Conservation (phyloP, 306 rosid genomes). For the Alnus rubra region DNA sequence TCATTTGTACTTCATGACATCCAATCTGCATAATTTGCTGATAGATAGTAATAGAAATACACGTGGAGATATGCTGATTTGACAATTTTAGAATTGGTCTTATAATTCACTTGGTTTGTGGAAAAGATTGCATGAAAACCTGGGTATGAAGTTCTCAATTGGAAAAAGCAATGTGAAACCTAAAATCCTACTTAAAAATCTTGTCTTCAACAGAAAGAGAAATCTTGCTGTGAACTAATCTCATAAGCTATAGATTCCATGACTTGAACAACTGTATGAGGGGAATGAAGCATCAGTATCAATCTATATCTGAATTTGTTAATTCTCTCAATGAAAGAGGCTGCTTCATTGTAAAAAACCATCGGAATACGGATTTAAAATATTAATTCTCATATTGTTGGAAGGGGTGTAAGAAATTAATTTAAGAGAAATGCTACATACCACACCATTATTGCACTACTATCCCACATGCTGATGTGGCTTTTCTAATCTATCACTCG, state of each 20-base stretch:
- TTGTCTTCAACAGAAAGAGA: too few species aligned
- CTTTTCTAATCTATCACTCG: too few species aligned
- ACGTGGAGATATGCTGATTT: not conserved
- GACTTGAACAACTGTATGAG: not conserved
- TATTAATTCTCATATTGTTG: not conserved
- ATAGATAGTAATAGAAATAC: not conserved
- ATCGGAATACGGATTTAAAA: not conserved
- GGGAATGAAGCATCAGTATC: not conserved
- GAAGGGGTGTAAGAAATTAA: not conserved
- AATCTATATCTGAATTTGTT: not conserved
- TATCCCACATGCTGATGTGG: too few species aligned
- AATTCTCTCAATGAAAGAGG: not conserved
- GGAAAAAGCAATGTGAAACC: not conserved
- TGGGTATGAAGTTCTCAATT: not conserved
- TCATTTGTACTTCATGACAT: not conserved
- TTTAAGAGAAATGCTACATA: too few species aligned
- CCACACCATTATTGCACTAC: too few species aligned
- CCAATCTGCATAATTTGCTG: not conserved
- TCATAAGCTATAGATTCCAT: not conserved
- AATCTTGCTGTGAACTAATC: not conserved
- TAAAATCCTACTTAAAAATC: too few species aligned
- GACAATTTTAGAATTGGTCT: not conserved
- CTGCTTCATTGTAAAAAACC: not conserved
- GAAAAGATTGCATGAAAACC: not conserved
- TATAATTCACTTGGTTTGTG: not conserved